Percentiles rank a stretch among this genome's conserved stretches.
phyloP scores from a whole-genome alignment of 78 protist species.

The Neovahlkampfia damariscottae region DNA sequence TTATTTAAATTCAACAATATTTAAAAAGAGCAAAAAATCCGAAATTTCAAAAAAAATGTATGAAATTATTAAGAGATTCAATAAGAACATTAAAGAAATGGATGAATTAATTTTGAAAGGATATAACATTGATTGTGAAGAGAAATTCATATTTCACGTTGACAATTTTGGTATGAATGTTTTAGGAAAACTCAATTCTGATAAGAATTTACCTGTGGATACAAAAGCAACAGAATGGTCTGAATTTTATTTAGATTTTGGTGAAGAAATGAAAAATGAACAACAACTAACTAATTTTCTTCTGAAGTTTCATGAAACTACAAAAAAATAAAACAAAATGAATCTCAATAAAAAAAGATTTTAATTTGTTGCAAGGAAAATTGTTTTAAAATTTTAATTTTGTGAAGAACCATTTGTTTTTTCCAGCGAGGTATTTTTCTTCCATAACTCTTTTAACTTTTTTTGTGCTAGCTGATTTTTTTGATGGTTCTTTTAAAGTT shows the following conservation, averaged over 20 bases:
- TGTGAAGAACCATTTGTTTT: conserved; percentile 97
- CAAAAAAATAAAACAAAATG: neutral
- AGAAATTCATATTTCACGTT: too few relatives aligned
- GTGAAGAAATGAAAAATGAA: neutral
- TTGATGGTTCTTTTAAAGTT: conserved; percentile 11
- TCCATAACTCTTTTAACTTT: conserved; percentile 40
- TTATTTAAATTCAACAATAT: too few relatives aligned
- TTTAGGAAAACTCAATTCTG: conserved; percentile 8
- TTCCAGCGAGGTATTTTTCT: conserved; percentile 62
- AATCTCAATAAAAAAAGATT: neutral
- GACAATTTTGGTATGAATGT: conserved; percentile 31
- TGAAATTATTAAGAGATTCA: too few relatives aligned
- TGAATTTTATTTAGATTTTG: neutral
- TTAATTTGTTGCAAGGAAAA: neutral
- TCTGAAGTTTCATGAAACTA: neutral
- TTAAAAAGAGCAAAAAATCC: too few relatives aligned
- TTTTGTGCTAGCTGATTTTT: conserved; percentile 43
- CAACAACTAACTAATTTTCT: neutral
- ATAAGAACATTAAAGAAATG: too few relatives aligned
- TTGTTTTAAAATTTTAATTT: conserved; percentile 72
- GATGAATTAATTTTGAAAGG: too few relatives aligned
- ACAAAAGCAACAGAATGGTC: neutral
- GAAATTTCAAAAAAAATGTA: too few relatives aligned
- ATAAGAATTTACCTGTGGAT: conserved; percentile 41
- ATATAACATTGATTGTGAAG: too few relatives aligned